phyloP scores from a whole-genome alignment of 2,329 filamentous ascomycete species.

The Juglanconis juglandina region DNA sequence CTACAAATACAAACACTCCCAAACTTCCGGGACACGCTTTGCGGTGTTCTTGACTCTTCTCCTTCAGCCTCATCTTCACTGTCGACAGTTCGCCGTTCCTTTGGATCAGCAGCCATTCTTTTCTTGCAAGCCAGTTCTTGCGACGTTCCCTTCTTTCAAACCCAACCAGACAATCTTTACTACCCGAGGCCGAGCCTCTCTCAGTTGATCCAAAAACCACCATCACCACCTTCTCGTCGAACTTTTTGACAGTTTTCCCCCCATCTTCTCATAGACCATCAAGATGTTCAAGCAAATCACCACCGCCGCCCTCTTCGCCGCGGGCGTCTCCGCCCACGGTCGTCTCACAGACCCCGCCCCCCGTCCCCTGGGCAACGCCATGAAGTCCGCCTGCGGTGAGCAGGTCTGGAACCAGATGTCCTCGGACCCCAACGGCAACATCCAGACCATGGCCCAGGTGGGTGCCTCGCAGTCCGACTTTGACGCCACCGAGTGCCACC shows the following conservation, averaged over 20 bases:
- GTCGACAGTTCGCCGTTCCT: conserved; percentile 6
- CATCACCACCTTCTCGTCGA: not conserved
- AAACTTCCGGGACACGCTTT: not conserved
- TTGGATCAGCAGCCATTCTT: conserved; percentile 19
- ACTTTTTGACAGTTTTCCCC: not conserved
- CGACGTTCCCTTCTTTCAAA: conserved; percentile 9
- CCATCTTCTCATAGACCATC: not conserved
- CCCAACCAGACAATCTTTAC: conserved; percentile 13
- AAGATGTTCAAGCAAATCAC: conserved; percentile 20
- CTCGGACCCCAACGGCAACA: conserved; percentile 54
- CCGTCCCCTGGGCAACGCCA: conserved; percentile 49
- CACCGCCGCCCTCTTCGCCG: conserved; percentile 31
- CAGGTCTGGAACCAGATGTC: conserved; percentile 52
- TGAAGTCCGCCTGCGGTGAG: conserved; percentile 49
- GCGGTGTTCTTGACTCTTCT: not conserved
- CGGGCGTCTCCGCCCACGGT: conserved; percentile 50
- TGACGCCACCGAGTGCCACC: conserved; percentile 43
- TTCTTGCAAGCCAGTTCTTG: conserved; percentile 20
- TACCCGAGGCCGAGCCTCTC: conserved; percentile 14
- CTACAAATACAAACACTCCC: conserved; percentile 10
- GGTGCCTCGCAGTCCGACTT: conserved; percentile 44
- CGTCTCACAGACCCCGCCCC: conserved; percentile 45
- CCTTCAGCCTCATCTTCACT: conserved; percentile 17
- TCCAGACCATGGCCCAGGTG: conserved; percentile 52
- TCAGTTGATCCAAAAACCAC: conserved; percentile 9